Evolutionary conservation across 192 early-diverging fungal genomes (phyloP), one percentile per base, ranked within the genome.

Genomic region (Allomyces macrogynus): DNA sequence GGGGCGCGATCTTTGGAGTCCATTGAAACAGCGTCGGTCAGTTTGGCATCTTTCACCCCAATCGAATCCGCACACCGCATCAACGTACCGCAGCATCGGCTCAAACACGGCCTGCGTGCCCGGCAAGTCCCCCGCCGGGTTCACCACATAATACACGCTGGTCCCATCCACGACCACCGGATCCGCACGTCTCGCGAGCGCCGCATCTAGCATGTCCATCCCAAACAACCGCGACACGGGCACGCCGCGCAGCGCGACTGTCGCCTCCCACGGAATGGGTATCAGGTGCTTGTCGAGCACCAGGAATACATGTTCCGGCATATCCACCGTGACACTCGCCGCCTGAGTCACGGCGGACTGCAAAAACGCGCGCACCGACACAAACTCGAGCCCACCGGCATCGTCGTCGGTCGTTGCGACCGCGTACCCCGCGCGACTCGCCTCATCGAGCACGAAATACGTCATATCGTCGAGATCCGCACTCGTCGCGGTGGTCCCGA

Each of bases 201-300:
- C 23, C 22, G 63, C 22, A 18, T 81, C 69, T 54, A 97, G 65
- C 62, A 92, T 79, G 20, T 80, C 77, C 11, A 93, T 67, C 3
- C 85, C 93, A 0, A 89, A 89, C 40, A 95, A 61, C 24, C 96
- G 84, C 4, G 88, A 93, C 0, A 91, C 81, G 0, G 94, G 72
- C 61, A 77, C 74, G 5, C 69, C 71, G 54, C 89, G 80, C 40
- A 99, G 65, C 24, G 73, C 75, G 0, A 91, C 89, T 24, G 93
- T 65, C 60, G 80, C 86, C 71, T 99, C 96, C 84, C 94, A 91
- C 2, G 96, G 96, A 5, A 96, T 73, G 65, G 77, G 75, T 65
- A 95, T 89, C 0, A 84, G 71, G 64, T 90, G 74, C 68, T 90
- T 91, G 64, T 97, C 94, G 24, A 90, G 75, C 10, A 95, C 82